A percentile compares a stretch with the other conserved stretches of the same genome.
These are phyloP conservation scores for Lichtheimia ornata DNA, from an alignment of 371 early-diverging fungal species.

Conservation along the genomic window DNA sequence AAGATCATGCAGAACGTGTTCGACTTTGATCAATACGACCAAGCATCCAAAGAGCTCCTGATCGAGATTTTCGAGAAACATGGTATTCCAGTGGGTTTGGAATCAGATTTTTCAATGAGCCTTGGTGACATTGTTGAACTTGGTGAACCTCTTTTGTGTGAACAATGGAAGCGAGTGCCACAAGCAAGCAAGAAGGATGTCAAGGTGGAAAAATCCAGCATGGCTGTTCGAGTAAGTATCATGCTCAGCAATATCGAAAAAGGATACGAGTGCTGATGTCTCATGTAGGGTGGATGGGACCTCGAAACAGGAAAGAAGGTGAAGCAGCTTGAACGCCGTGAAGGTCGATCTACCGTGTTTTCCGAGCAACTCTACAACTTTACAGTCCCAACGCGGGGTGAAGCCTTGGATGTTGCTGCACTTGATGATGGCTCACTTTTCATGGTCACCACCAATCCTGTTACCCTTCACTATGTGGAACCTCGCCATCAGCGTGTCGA, in stretches of 20 bases:
- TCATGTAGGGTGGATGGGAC: slow-evolving; percentile 58
- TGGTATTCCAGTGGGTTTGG: slow-evolving; percentile 76
- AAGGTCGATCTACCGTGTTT: slow-evolving; percentile 66
- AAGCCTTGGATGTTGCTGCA: slow-evolving; percentile 66
- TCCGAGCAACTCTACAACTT: slow-evolving; percentile 75
- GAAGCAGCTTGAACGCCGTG: slow-evolving; percentile 67
- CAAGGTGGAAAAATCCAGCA: slow-evolving; percentile 25
- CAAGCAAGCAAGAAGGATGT: slow-evolving; percentile 15
- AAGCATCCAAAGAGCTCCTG: slow-evolving; percentile 63
- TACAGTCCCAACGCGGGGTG: slow-evolving; percentile 72
- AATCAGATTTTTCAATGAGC: slow-evolving; percentile 70
- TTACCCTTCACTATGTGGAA: slow-evolving; percentile 68
- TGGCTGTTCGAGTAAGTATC: slow-evolving; percentile 44
- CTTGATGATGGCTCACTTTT: slow-evolving; percentile 58
- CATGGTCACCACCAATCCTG: slow-evolving; percentile 70
- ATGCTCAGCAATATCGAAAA: not conserved
- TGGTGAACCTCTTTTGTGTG: slow-evolving; percentile 56
- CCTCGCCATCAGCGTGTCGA: slow-evolving; percentile 55
- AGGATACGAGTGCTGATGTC: not conserved
- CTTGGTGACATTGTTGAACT: slow-evolving; percentile 60
- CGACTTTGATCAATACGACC: slow-evolving; percentile 82
- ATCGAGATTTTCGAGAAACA: slow-evolving; percentile 80
- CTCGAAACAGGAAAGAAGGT: slow-evolving; percentile 56
- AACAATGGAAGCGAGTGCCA: slow-evolving; percentile 58
- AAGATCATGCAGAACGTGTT: slow-evolving; percentile 81